These are phyloP conservation scores for Solanum okadae DNA, from an alignment of 257 asterid species.

Conservation along the genomic window DNA sequence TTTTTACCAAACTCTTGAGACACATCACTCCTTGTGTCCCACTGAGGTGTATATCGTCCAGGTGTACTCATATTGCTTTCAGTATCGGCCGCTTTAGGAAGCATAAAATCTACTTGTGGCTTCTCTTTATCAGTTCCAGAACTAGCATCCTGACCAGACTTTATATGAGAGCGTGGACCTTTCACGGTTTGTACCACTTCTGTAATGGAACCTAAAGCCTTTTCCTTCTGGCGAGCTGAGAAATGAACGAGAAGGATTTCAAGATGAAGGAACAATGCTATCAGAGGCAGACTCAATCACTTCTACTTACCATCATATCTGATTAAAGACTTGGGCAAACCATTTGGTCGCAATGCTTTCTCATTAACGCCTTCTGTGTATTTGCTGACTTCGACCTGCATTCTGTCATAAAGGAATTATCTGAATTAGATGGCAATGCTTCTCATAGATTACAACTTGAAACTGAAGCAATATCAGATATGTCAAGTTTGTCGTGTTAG, in stretches of 20 bases:
- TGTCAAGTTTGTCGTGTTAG: not conserved
- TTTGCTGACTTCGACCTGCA: conserved; percentile 99
- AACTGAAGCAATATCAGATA: not conserved
- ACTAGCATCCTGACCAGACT: conserved; percentile 41
- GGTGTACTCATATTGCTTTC: conserved; percentile 34
- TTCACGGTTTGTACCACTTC: conserved; percentile 90
- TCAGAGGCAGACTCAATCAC: not conserved
- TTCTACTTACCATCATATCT: conserved; percentile 72
- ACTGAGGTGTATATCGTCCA: conserved; percentile 31
- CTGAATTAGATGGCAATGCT: not conserved
- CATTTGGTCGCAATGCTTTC: conserved; percentile 83
- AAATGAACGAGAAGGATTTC: conserved; percentile 11
- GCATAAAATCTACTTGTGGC: conserved; percentile 45
- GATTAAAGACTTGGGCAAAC: conserved; percentile 82
- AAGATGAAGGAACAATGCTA: conserved; percentile 2
- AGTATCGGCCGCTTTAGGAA: conserved; percentile 53
- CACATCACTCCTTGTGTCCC: conserved; percentile 10
- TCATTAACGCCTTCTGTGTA: conserved; percentile 88
- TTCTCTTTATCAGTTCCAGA: conserved; percentile 24
- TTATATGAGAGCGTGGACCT: conserved; percentile 51
- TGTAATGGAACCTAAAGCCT: conserved; percentile 69
- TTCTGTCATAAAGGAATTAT: conserved; percentile 36
- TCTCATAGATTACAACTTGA: not conserved
- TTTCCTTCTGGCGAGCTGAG: conserved; percentile 93
- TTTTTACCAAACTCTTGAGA: conserved; percentile 34